A percentile compares a stretch with the other conserved stretches of the same genome.
Evolutionary conservation across 805 yeast genomes (phyloP).

Genomic region (Candida verbasci): DNA sequence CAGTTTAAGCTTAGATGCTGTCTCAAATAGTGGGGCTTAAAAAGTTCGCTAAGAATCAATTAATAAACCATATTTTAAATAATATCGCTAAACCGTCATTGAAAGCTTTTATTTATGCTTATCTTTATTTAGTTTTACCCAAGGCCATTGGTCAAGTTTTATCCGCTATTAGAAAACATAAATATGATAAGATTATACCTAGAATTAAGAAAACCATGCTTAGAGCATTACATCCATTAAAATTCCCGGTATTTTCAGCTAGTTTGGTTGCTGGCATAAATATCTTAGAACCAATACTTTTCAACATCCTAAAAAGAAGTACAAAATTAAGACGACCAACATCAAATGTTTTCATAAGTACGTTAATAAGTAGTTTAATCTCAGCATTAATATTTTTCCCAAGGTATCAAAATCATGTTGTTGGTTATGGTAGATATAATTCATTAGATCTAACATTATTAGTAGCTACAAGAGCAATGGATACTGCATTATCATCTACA

Average conservation of each 20-base stretch:
- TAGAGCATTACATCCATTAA: slow-evolving; percentile 24
- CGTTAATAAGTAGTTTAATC: slow-evolving; percentile 24
- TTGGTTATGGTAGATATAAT: slow-evolving; percentile 24
- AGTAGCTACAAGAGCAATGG: slow-evolving; percentile 32
- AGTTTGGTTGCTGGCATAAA: slow-evolving; percentile 28
- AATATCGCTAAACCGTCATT: slow-evolving; percentile 22
- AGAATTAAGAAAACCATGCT: slow-evolving; percentile 15
- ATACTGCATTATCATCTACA: slow-evolving; percentile 24
- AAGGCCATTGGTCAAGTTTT: slow-evolving; percentile 16
- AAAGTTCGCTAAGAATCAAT: neutral
- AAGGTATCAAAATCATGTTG: slow-evolving; percentile 26
- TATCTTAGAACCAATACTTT: slow-evolving; percentile 22
- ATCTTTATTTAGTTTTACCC: slow-evolving; percentile 31
- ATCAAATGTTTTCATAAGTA: slow-evolving; percentile 14
- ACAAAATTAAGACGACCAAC: slow-evolving; percentile 4
- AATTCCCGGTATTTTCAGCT: slow-evolving; percentile 34
- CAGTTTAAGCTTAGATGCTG: no score
- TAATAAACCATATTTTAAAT: slow-evolving; percentile 3
- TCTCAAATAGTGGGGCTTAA: neutral
- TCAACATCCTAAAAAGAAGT: slow-evolving; percentile 6
- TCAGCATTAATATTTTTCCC: slow-evolving; percentile 27
- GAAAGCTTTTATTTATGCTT: slow-evolving; percentile 31
- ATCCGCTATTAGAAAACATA: slow-evolving; percentile 13
- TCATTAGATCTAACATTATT: slow-evolving; percentile 35
- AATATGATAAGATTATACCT: slow-evolving; percentile 13